These are phyloP conservation scores for Cladosporium sp. DNA, from an alignment of 2,329 filamentous ascomycete species.

Conservation along the genomic window DNA sequence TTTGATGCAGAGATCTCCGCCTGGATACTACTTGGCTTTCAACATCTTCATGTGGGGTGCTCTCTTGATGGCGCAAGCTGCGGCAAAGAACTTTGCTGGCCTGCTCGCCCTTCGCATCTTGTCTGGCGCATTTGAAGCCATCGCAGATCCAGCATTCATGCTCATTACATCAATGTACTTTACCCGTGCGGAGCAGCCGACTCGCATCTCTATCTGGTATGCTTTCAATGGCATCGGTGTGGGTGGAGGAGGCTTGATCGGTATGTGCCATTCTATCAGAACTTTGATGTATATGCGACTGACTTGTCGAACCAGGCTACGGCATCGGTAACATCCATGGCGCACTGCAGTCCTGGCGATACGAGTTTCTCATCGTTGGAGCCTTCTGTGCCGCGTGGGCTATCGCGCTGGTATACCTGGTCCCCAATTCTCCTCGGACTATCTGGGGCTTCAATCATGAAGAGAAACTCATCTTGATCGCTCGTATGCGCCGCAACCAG, in stretches of 20 bases:
- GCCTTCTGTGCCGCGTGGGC: slow-evolving; percentile 54
- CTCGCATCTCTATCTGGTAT: slow-evolving; percentile 35
- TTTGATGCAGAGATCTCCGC: slow-evolving; percentile 60
- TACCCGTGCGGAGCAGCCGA: slow-evolving; percentile 24
- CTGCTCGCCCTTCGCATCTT: slow-evolving; percentile 63
- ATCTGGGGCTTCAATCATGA: slow-evolving; percentile 56
- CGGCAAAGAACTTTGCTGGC: slow-evolving; percentile 56
- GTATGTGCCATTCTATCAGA: slow-evolving; percentile 34
- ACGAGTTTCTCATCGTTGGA: slow-evolving; percentile 48
- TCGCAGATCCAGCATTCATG: slow-evolving; percentile 52
- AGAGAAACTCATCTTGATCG: slow-evolving; percentile 61
- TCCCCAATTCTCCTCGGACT: slow-evolving; percentile 65
- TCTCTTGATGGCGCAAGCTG: slow-evolving; percentile 62
- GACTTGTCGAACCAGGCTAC: slow-evolving; percentile 24
- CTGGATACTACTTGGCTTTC: slow-evolving; percentile 58
- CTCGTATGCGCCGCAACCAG: slow-evolving; percentile 50
- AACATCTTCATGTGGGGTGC: slow-evolving; percentile 61
- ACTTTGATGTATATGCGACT: not conserved
- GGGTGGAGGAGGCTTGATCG: slow-evolving; percentile 42
- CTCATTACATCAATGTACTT: slow-evolving; percentile 27
- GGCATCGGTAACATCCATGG: slow-evolving; percentile 61
- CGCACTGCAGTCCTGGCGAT: slow-evolving; percentile 63
- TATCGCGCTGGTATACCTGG: slow-evolving; percentile 56
- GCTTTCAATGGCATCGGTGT: slow-evolving; percentile 14
- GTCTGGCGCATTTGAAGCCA: slow-evolving; percentile 69